Evolutionary conservation across 306 rosid genomes (phyloP).

Genomic region (Begonia masoniana): DNA sequence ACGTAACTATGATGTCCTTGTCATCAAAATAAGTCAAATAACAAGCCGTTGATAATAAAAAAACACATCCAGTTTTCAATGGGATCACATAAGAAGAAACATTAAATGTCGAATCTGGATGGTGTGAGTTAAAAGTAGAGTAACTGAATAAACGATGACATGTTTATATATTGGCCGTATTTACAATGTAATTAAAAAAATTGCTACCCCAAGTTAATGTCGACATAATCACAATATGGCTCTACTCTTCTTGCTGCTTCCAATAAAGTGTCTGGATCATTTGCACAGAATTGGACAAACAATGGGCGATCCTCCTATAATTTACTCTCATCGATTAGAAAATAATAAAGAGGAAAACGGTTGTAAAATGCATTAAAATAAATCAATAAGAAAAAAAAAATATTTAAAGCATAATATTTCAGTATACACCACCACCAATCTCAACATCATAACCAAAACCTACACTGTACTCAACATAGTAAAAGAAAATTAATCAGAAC

Average conservation of each 20-base stretch:
- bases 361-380: not conserved
- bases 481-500: no score
- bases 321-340: not conserved
- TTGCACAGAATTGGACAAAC: conserved; percentile 93
- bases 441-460: no score
- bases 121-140: no score
- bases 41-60: no score
- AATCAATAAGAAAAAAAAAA: not conserved
- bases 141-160: no score
- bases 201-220: conserved; percentile 83
- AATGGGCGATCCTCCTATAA: conserved; percentile 72
- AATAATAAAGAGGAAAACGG: not conserved
- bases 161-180: no score
- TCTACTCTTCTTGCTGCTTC: conserved; percentile 79
- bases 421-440: not conserved
- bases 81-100: no score
- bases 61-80: no score
- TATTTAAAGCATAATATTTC: not conserved
- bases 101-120: no score
- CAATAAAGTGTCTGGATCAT: conserved; percentile 61
- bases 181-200: not conserved
- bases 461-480: no score
- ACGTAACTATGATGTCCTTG: no score
- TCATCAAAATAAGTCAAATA: no score
- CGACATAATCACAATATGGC: conserved; percentile 79